Percentiles rank a stretch among this genome's conserved stretches.
phyloP scores from a whole-genome alignment of 371 early-diverging fungal genomes.

The Batkoa obscura region DNA sequence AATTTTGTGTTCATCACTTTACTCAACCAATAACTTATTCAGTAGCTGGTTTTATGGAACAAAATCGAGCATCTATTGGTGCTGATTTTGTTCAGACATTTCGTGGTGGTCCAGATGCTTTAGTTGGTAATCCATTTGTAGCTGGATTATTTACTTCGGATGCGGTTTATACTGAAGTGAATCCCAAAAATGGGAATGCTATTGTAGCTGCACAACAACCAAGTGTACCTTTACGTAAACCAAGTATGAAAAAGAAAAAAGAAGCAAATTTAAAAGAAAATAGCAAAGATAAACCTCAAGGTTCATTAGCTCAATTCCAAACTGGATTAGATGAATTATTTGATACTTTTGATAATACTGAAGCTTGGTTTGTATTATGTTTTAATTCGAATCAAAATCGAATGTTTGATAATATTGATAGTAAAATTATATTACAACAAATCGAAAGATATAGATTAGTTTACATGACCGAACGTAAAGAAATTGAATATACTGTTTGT shows the following conservation, averaged over 20 bases:
- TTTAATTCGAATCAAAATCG: slow-evolving; percentile 34
- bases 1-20: slow-evolving; percentile 47
- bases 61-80: slow-evolving; percentile 45
- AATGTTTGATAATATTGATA: slow-evolving; percentile 26
- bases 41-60: slow-evolving; percentile 45
- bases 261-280: not conserved
- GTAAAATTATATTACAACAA: slow-evolving; percentile 49
- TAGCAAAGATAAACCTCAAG: slow-evolving; percentile 17
- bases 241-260: slow-evolving; percentile 8
- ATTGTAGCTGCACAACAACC: slow-evolving; percentile 39
- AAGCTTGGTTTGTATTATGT: slow-evolving; percentile 71
- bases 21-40: slow-evolving; percentile 50
- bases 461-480: slow-evolving; percentile 33
- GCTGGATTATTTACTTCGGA: slow-evolving; percentile 56
- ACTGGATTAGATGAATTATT: slow-evolving; percentile 55
- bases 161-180: slow-evolving; percentile 55
- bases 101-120: slow-evolving; percentile 20
- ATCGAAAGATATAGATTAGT: slow-evolving; percentile 37
- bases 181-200: slow-evolving; percentile 48
- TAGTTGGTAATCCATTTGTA: slow-evolving; percentile 47
- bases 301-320: slow-evolving; percentile 43
- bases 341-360: slow-evolving; percentile 59
- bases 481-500: slow-evolving; percentile 35
- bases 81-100: slow-evolving; percentile 73
- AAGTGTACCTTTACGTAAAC: slow-evolving; percentile 25